These are phyloP conservation scores for Rhodotorula graminis DNA, from an alignment of 768 basidiomycete species.

Conservation along the genomic window DNA sequence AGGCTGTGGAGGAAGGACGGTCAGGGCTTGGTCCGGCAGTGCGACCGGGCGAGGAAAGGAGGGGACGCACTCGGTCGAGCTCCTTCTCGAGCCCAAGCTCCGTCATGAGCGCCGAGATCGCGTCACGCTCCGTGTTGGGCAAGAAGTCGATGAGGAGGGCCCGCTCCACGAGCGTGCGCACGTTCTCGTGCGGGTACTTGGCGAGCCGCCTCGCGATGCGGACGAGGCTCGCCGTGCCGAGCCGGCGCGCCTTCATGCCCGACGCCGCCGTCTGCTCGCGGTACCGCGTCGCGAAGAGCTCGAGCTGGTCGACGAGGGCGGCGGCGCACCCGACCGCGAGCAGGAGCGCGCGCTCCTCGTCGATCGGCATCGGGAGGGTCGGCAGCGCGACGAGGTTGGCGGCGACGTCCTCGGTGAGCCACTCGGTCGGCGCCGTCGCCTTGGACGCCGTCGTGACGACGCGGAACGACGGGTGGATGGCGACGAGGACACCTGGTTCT, in stretches of 20 bases:
- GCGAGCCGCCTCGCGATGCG: constrained; percentile 26
- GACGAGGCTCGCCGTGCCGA: constrained; percentile 23
- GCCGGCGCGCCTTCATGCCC: constrained; percentile 18
- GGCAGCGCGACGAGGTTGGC: constrained; percentile 24
- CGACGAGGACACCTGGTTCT: neutral
- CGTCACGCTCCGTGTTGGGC: constrained; percentile 19
- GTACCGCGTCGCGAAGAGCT: constrained; percentile 19
- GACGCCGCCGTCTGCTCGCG: neutral
- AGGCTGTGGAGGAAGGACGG: neutral
- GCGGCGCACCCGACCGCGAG: constrained; percentile 21
- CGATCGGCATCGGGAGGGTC: constrained; percentile 12
- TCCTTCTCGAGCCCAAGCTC: neutral
- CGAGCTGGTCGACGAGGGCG: constrained; percentile 15
- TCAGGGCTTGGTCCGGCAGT: neutral
- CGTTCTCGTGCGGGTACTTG: constrained; percentile 2
- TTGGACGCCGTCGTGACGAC: constrained; percentile 31
- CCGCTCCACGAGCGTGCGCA: constrained; percentile 13
- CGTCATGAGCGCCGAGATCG: constrained; percentile 3
- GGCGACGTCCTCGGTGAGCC: constrained; percentile 32
- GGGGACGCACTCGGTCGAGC: neutral
- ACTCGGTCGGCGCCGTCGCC: constrained; percentile 13
- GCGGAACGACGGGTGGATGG: constrained; percentile 26
- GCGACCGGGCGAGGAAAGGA: too few species aligned
- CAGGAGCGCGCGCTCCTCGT: constrained; percentile 28
- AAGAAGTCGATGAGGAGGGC: constrained; percentile 28